Evolutionary conservation across 1,284 basidiomycete species (phyloP).

Genomic region (Apiotrichum gamsii): DNA sequence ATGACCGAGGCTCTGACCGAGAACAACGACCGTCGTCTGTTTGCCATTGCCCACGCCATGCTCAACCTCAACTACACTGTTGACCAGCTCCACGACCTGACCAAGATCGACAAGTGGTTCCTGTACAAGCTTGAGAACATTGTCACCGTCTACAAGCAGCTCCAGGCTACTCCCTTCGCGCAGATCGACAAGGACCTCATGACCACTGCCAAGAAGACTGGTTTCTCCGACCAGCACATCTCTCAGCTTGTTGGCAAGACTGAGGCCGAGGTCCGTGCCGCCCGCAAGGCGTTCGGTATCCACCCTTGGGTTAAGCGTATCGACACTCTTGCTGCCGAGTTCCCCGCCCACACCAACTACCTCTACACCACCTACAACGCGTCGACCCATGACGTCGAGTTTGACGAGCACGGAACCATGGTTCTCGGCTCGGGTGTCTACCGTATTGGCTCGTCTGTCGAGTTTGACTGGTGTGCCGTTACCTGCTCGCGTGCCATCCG

Average conservation of each 20-base stretch:
- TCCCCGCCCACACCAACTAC: slow-evolving; percentile 98
- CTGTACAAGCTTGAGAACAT: slow-evolving; percentile 92
- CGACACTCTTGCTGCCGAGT: slow-evolving; percentile 98
- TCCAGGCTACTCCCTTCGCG: slow-evolving; percentile 66
- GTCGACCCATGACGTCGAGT: slow-evolving; percentile 89
- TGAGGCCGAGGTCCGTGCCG: slow-evolving; percentile 72
- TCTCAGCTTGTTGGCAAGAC: slow-evolving; percentile 64
- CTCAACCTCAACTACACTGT: slow-evolving; percentile 87
- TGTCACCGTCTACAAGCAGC: slow-evolving; percentile 64
- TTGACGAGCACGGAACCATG: slow-evolving; percentile 96
- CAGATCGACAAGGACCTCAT: slow-evolving; percentile 61
- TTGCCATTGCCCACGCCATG: slow-evolving; percentile 88
- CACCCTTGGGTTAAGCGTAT: slow-evolving; percentile 99
- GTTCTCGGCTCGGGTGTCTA: slow-evolving; percentile 99
- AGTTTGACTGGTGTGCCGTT: slow-evolving; percentile 99
- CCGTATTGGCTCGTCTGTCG: slow-evolving; percentile 94
- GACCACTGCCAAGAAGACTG: slow-evolving; percentile 78
- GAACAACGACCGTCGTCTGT: slow-evolving; percentile 78
- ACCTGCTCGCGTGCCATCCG: slow-evolving; percentile 90
- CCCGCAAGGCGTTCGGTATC: slow-evolving; percentile 78
- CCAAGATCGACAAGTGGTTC: slow-evolving; percentile 99
- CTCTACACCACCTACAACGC: slow-evolving; percentile 99
- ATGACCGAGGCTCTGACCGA: slow-evolving; percentile 66
- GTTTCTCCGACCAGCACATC: slow-evolving; percentile 92
- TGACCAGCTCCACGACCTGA: slow-evolving; percentile 83